Base-by-base conservation (phyloP, 768 basidiomycete genomes). In the Termitomyces sp. region DNA sequence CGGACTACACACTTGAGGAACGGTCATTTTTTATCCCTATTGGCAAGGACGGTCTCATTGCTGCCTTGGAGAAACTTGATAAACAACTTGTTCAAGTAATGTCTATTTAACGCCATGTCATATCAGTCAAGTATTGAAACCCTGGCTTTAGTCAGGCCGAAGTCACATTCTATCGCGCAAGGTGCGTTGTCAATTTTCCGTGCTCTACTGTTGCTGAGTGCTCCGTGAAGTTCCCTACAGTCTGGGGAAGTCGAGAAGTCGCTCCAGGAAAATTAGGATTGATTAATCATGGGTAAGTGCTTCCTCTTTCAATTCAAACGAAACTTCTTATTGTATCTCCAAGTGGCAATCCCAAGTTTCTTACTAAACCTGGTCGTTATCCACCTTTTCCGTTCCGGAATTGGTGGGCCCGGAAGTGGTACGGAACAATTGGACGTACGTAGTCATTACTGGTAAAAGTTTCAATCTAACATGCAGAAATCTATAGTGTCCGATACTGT, bases 371-470 rank as follows among this genome's bases (percentile, higher is more conserved):
- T 4, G 91, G 91, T 31, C 84, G 87, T 9, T 93, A 93, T 63
- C 89, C 91, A 21, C 74, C 78, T 0, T 84, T 84, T 67, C 89
- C 89, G 11, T 73, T 89, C 48, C 76, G 87, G 3, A 91, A 91
- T 60, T 91, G 90, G 90, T 91, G 89, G 88, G 89, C 89, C 3
- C 78, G 91, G 15, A 67, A 74, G n/a, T 92, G 83, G 81, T 66
- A 70, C 53, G 91, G 89, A 17, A 85, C 81, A 3, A 79, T 78
- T 64, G 87, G 87, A 64, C 68, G 88, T 87, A 66, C 62, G 85
- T 75, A 28, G 43, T 30, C 21, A 9, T 26, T 31, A 5, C 17
- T 12, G n/a, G 5, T 40, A 3, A 46, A n/a, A 28, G n/a, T 43
- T 53, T 15, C 5, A 14, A 54, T 38, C 37, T 38, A 15, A 47